Base-by-base conservation (phyloP, 306 rosid genomes). In the Ormosia semicastrata region DNA sequence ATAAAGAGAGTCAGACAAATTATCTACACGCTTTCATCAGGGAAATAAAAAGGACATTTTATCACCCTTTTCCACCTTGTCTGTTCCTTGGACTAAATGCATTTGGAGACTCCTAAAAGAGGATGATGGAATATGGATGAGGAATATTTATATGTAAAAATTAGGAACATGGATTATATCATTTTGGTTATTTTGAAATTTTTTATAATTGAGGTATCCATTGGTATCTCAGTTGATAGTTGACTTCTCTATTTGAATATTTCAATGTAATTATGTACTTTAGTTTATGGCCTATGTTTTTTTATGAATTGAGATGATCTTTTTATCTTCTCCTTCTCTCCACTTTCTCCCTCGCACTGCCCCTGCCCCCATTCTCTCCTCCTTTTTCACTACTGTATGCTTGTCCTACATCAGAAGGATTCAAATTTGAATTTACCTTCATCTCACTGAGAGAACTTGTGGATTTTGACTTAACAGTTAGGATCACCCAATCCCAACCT, bases 31-130 rank as follows among this genome's bases (percentile, higher is more conserved):
- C 50, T 74, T 54, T 82, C 43, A 75, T n/a, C 70, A 65, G 33
- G 64, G 52, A 54, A 44, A 54, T 18, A 66, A 50, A 49, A 73
- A 41, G 53, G 50, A 75, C 40, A 75, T 17, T 40, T 74, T 81
- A 81, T 43, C 29, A 36, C 40, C 37, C 68, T 24, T 52, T 73
- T 37, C 40, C 13, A 17, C 70, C 39, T 30, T 73, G 33, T 60
- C 17, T 43, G 29, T 44, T 37, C 72, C 74, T 54, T 37, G 29
- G 66, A 71, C 47, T 59, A 71, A 71, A 46, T 36, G 50, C 29
- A 69, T 79, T n/a, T 15, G 8, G 29, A 46, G 32, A 57, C 70
- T 57, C 60, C 70, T 56, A 41, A 30, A 68, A 14, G 33, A 78
- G 41, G n/a, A n/a, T n/a, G 50, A 12, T 53, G 44, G 41, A 17